A percentile compares a stretch with the other conserved stretches of the same genome.
phyloP scores from a whole-genome alignment of 176 grass and related monocot species.

The Bothriochloa decipiens region DNA sequence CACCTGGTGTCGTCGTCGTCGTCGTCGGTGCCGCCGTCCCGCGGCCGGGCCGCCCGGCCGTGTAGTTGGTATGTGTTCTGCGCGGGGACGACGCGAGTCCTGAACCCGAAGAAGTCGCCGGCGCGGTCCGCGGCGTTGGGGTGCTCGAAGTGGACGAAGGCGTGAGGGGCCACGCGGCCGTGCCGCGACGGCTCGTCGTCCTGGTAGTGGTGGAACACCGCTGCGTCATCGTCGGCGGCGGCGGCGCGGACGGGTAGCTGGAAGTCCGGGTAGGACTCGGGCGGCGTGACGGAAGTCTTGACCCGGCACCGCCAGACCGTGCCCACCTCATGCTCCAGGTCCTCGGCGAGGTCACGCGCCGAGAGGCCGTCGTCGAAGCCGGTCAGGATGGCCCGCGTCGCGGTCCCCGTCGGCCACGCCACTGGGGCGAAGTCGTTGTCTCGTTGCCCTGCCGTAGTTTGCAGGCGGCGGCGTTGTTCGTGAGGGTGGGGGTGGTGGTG shows the following conservation, averaged over 20 bases:
- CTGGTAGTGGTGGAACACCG: not conserved
- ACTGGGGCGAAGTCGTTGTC: not conserved
- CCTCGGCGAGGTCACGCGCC: constrained; percentile 54
- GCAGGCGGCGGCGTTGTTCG: not conserved
- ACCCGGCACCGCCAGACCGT: constrained; percentile 85
- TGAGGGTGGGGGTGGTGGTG: not conserved
- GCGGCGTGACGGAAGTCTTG: constrained; percentile 78
- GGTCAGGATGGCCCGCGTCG: constrained; percentile 58
- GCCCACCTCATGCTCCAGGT: constrained; percentile 58
- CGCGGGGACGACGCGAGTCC: constrained; percentile 47
- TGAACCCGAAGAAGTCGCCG: not conserved
- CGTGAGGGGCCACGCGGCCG: constrained; percentile 54
- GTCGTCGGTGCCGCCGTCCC: not conserved
- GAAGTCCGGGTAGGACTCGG: constrained; percentile 59
- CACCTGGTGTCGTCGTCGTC: not conserved
- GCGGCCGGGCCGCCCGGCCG: constrained; percentile 7
- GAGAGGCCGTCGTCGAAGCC: constrained; percentile 59
- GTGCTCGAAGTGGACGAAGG: constrained; percentile 84
- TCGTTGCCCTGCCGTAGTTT: too few relatives aligned
- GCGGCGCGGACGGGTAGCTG: not conserved
- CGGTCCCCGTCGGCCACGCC: not conserved
- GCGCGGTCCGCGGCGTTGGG: constrained; percentile 48
- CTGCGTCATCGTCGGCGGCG: not conserved
- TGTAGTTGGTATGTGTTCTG: not conserved
- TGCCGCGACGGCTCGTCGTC: constrained; percentile 24